phyloP scores from a whole-genome alignment of 176 grass and related monocot genomes.

The Paspalum notatum region DNA sequence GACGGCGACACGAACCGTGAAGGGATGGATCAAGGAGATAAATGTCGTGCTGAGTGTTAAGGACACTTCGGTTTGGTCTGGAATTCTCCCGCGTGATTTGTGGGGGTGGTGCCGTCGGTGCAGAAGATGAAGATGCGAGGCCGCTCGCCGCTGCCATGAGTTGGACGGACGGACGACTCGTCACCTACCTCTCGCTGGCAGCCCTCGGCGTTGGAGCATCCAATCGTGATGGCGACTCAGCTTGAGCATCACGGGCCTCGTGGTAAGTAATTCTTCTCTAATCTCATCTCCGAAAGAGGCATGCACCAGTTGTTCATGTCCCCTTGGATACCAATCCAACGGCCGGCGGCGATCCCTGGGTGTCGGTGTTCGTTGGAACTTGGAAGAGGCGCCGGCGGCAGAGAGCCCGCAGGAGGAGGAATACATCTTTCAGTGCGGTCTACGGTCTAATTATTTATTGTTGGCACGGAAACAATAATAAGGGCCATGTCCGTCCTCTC shows the following conservation, averaged over 20 bases:
- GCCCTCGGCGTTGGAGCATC: slow-evolving; percentile 11
- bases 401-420: not conserved
- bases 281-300: not conserved
- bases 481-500: not conserved
- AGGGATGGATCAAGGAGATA: too few species aligned
- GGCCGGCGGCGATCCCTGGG: not conserved
- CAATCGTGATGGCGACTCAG: not conserved
- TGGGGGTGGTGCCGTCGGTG: too few species aligned
- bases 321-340: not conserved
- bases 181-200: not conserved
- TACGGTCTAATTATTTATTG: not conserved
- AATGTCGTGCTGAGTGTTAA: too few species aligned
- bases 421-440: not conserved
- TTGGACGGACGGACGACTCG: not conserved
- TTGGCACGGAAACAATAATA: not conserved
- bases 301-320: not conserved
- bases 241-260: not conserved
- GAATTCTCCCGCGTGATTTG: too few species aligned
- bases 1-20: too few species aligned
- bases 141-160: too few species aligned
- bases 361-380: not conserved
- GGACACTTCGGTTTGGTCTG: too few species aligned
- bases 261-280: not conserved
- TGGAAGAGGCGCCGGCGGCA: not conserved
- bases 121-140: too few species aligned